Evolutionary conservation across 768 basidiomycete genomes (phyloP).

Genomic region (Tylopilus subfusipes): DNA sequence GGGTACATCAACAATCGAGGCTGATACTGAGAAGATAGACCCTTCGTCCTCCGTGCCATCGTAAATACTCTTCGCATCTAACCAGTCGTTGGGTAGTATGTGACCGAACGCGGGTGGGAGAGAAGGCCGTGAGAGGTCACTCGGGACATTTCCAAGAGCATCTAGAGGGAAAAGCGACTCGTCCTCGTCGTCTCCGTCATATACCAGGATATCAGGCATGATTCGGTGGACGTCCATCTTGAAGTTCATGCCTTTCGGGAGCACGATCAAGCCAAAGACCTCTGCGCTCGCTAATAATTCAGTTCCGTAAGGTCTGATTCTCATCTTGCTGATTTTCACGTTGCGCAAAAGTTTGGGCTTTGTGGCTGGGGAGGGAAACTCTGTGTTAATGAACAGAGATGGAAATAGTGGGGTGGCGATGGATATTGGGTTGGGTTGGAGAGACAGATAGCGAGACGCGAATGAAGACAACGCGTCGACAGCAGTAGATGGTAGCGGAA

Average conservation of each 20-base stretch:
- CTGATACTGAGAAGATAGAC: conserved; percentile 54
- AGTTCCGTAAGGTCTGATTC: conserved; percentile 47
- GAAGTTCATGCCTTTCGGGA: conserved; percentile 68
- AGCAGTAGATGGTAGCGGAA: conserved; percentile 47
- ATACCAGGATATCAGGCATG: conserved; percentile 74
- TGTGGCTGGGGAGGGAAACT: conserved; percentile 65
- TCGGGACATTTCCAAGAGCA: conserved; percentile 35
- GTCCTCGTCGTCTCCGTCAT: conserved; percentile 66
- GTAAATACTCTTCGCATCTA: conserved; percentile 44
- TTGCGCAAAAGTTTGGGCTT: conserved; percentile 64
- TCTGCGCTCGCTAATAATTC: conserved; percentile 66
- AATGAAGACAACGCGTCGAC: conserved; percentile 51
- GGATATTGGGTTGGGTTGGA: conserved; percentile 50
- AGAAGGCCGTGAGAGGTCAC: conserved; percentile 59
- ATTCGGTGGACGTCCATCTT: conserved; percentile 60
- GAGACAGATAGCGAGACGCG: conserved; percentile 62
- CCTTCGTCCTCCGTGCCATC: conserved; percentile 47
- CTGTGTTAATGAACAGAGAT: conserved; percentile 40
- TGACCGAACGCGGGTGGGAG: conserved; percentile 74
- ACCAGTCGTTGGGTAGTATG: conserved; percentile 69
- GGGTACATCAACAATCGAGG: conserved; percentile 69
- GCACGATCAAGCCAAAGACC: conserved; percentile 59
- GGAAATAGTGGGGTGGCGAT: conserved; percentile 58
- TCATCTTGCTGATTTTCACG: conserved; percentile 76
- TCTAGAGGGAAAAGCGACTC: conserved; percentile 14